Base-by-base conservation (phyloP, 2,329 filamentous ascomycete genomes). In the Verticillium albo-atrum region DNA sequence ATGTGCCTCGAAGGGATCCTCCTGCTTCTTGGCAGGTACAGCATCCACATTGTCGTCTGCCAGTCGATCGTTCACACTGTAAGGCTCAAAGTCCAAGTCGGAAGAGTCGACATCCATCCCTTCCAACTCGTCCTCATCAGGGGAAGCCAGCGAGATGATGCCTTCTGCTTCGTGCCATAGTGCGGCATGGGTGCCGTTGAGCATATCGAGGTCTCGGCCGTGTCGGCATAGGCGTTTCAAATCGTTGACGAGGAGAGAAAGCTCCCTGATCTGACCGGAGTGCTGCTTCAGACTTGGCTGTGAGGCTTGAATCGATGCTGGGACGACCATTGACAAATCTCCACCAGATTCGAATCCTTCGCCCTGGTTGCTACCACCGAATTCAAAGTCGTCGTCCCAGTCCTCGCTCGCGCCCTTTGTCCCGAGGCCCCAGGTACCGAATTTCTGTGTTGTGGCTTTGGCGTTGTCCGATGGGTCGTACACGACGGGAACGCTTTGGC, bases 301-400 rank as follows among this genome's bases (percentile, higher is more conserved):
- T 35, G 89, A 89, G 57, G 91, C 90, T 67, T 89, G 88, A 58
- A 96, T 95, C 2, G 86, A 89, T 64, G 88, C 85, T 0, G 91
- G 91, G 26, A 96, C 88, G n/a, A 89, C 74, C 85, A 92, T 89
- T 1, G 75, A 73, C 58, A 79, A 74, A 6, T 71, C 69, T 2
- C 71, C 71, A 3, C 72, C 71, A 5, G 72, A 67, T 23, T 72
- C 73, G 56, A 74, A 75, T 47, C 72, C 74, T 25, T 72, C 72
- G 4, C 62, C 70, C 35, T 73, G 67, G 51, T 75, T 77, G 32
- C 79, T 71, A 27, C 76, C 77, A 9, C 82, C 82, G 69, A 94
- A 93, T 61, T 94, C 90, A 66, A 96, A 95, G 71, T 96, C 91
- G 63, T 93, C 90, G 66, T 94, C 91, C 91, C 91, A 96, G 68